Conservation (phyloP, 108 stramenopile species). For the Epipyxis sp. region DNA sequence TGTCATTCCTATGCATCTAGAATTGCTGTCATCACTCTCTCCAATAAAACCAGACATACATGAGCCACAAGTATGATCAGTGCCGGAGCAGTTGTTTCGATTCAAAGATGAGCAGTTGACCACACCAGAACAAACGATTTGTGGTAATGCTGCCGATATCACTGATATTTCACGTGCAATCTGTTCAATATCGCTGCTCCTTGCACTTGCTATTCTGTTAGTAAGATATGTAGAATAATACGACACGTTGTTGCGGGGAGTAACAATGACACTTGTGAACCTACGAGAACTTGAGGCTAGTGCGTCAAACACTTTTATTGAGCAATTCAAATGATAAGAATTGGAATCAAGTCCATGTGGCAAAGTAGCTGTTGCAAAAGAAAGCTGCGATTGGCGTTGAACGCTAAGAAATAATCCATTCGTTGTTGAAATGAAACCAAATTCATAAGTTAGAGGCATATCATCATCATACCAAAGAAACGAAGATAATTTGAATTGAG, state of each 20-base stretch:
- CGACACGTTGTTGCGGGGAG: background rate
- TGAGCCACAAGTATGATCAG: background rate
- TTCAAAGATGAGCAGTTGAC: background rate
- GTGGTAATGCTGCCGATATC: background rate
- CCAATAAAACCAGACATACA: slow-evolving; percentile 5
- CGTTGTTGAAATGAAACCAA: slow-evolving; percentile 17
- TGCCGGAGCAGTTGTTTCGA: background rate
- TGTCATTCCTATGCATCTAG: too few relatives aligned
- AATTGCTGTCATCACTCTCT: background rate
- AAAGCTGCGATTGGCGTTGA: slow-evolving; percentile 13
- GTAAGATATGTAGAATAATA: background rate
- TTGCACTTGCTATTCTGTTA: background rate
- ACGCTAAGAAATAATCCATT: slow-evolving; percentile 8
- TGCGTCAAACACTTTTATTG: background rate
- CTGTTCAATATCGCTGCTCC: background rate
- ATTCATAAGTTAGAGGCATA: slow-evolving; percentile 19
- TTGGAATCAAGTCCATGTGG: slow-evolving; percentile 1
- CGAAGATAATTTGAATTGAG: background rate
- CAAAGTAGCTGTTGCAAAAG: slow-evolving; percentile 6
- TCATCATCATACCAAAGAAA: slow-evolving; percentile 14
- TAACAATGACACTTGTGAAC: slow-evolving; percentile 5
- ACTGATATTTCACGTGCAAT: too few relatives aligned
- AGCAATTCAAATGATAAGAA: slow-evolving; percentile 24
- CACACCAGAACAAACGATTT: background rate
- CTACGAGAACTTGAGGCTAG: background rate